phyloP scores from a whole-genome alignment of 2,329 filamentous ascomycete species.

The Monosporascus sp. region DNA sequence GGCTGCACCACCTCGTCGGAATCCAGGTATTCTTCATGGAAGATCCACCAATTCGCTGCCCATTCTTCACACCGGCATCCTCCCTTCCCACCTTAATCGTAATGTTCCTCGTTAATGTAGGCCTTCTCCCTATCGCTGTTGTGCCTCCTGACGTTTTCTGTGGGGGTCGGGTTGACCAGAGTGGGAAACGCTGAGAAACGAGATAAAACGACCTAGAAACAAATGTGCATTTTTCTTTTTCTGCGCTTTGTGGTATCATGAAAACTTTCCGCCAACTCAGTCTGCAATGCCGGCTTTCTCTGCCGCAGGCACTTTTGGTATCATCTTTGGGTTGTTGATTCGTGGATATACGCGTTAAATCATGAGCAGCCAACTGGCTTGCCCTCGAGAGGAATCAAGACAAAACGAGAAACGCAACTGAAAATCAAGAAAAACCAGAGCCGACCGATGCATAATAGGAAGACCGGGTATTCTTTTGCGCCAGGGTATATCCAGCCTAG shows the following conservation, averaged over 20 bases:
- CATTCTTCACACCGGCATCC: not conserved
- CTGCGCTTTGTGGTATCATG: not conserved
- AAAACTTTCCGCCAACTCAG: not conserved
- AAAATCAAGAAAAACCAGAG: constrained; percentile 31
- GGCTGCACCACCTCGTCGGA: not conserved
- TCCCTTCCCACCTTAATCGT: not conserved
- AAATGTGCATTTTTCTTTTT: not conserved
- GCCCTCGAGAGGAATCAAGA: constrained; percentile 1
- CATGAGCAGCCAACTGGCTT: not conserved
- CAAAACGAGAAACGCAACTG: constrained; percentile 21
- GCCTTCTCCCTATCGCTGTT: not conserved
- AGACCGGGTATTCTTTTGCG: constrained; percentile 50
- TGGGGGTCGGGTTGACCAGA: not conserved
- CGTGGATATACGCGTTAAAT: constrained; percentile 1
- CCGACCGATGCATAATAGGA: constrained; percentile 41
- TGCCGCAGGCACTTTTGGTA: not conserved
- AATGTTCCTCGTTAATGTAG: not conserved
- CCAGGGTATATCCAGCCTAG: constrained; percentile 61
- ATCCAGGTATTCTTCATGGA: not conserved
- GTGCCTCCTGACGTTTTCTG: not conserved
- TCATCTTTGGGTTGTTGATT: not conserved
- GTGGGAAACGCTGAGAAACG: not conserved
- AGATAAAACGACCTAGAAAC: not conserved
- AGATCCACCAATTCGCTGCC: not conserved
- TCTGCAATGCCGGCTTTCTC: not conserved